phyloP scores from a whole-genome alignment of 352 stramenopile species.

The Globisporangium okanoganense region DNA sequence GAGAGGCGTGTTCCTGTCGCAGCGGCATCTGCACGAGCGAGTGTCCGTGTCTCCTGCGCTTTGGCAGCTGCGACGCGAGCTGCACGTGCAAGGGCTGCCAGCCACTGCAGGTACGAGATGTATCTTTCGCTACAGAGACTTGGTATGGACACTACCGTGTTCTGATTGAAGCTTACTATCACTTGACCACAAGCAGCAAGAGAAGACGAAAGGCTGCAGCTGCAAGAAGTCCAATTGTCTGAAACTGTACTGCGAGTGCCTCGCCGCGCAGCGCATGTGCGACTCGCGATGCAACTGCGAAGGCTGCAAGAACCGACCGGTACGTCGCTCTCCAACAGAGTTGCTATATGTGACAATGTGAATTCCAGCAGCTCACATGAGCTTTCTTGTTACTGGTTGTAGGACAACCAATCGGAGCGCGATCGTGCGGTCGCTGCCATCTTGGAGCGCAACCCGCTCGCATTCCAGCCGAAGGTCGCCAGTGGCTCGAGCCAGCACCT shows the following conservation, averaged over 20 bases:
- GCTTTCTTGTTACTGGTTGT: too few relatives aligned
- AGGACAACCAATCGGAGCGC: slow-evolving; percentile 55
- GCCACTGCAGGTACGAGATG: slow-evolving; percentile 17
- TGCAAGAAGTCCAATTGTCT: slow-evolving; percentile 98
- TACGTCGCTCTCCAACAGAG: slow-evolving; percentile 6
- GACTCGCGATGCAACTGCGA: slow-evolving; percentile 75
- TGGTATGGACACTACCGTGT: neutral
- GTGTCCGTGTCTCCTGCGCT: slow-evolving; percentile 42
- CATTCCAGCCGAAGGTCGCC: slow-evolving; percentile 94
- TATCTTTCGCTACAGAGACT: neutral
- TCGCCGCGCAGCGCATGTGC: slow-evolving; percentile 65
- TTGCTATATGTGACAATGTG: neutral
- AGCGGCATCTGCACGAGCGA: slow-evolving; percentile 33
- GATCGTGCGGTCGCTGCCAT: slow-evolving; percentile 85
- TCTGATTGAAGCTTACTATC: neutral
- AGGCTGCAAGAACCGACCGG: slow-evolving; percentile 71
- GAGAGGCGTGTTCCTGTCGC: slow-evolving; percentile 30
- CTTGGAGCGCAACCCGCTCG: slow-evolving; percentile 90
- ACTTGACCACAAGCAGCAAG: slow-evolving; percentile 13
- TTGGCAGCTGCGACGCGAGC: slow-evolving; percentile 27
- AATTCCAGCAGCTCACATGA: neutral
- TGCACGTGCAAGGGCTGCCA: slow-evolving; percentile 47
- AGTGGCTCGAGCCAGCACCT: slow-evolving; percentile 83
- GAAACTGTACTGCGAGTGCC: slow-evolving; percentile 91
- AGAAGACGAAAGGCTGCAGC: slow-evolving; percentile 84